A percentile compares a stretch with the other conserved stretches of the same genome.
Conservation (phyloP, 306 rosid species). For the Casuarina equisetifolia region DNA sequence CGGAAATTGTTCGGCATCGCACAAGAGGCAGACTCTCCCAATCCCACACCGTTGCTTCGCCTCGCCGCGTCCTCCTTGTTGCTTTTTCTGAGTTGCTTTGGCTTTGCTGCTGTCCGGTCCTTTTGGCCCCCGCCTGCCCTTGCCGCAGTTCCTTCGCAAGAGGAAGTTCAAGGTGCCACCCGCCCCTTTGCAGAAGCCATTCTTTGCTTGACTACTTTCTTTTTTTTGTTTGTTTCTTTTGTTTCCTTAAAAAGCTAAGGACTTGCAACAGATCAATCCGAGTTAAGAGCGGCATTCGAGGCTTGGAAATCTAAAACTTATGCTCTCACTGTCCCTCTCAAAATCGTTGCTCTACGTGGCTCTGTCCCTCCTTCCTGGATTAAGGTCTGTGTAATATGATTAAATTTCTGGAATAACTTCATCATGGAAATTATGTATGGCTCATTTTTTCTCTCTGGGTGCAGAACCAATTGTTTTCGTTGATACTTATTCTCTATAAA, state of each 20-base stretch:
- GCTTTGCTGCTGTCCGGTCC: constrained; percentile 47
- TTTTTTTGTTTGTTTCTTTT: constrained; percentile 8
- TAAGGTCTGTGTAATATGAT: constrained; percentile 47
- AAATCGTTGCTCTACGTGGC: constrained; percentile 72
- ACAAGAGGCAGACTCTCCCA: constrained; percentile 3
- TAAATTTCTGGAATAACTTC: neutral
- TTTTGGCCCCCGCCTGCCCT: constrained; percentile 30
- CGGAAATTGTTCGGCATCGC: neutral
- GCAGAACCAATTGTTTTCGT: constrained; percentile 5
- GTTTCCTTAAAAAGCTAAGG: constrained; percentile 18
- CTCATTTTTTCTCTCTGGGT: neutral
- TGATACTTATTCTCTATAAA: neutral
- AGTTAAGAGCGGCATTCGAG: constrained; percentile 60
- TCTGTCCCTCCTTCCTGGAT: constrained; percentile 96
- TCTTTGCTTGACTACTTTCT: neutral
- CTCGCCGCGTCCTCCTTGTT: constrained; percentile 45
- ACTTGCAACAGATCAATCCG: constrained; percentile 35
- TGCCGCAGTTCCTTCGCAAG: constrained; percentile 29
- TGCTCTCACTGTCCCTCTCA: constrained; percentile 87
- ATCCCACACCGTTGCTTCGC: constrained; percentile 33
- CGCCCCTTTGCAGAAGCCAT: neutral
- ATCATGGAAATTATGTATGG: neutral
- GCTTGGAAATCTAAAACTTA: constrained; percentile 79
- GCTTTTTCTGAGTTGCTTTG: constrained; percentile 49
- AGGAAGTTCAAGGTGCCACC: constrained; percentile 52